Percentiles rank a stretch among this genome's conserved stretches.
Evolutionary conservation across 2,329 filamentous ascomycete genomes (phyloP).

Genomic region (Alternaria tenuissima): DNA sequence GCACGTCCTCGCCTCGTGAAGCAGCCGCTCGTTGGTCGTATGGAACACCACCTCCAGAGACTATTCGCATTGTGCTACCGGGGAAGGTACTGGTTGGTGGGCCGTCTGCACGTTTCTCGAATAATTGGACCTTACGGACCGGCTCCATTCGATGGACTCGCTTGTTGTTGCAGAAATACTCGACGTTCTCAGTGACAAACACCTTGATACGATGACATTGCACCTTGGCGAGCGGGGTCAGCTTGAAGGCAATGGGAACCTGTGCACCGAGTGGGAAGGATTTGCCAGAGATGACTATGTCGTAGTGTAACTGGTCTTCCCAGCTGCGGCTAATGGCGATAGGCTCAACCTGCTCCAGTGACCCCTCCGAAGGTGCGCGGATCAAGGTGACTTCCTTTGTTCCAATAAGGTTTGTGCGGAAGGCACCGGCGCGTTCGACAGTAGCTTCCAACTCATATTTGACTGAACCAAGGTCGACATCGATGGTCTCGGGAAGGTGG

Average conservation of each 20-base stretch:
- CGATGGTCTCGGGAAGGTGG: conserved; percentile 81
- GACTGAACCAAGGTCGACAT: conserved; percentile 84
- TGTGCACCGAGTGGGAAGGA: conserved; percentile 88
- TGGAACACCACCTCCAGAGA: conserved; percentile 81
- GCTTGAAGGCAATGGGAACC: conserved; percentile 92
- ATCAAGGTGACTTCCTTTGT: conserved; percentile 84
- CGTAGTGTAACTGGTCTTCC: conserved; percentile 95
- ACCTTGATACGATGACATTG: conserved; percentile 93
- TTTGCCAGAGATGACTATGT: conserved; percentile 95
- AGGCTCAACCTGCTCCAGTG: conserved; percentile 88
- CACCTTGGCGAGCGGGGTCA: conserved; percentile 91
- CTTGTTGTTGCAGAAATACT: conserved; percentile 88
- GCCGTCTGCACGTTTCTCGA: conserved; percentile 87
- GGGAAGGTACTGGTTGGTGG: conserved; percentile 76
- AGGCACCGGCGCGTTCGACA: conserved; percentile 86
- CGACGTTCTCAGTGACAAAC: conserved; percentile 86
- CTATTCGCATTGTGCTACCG: conserved; percentile 77
- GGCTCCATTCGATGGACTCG: conserved; percentile 85
- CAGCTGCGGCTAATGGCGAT: conserved; percentile 93
- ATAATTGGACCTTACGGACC: conserved; percentile 81
- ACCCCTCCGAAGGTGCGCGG: conserved; percentile 84
- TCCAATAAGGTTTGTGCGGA: conserved; percentile 86
- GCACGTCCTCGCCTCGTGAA: conserved; percentile 63
- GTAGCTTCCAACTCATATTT: conserved; percentile 87
- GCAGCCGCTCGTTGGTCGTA: conserved; percentile 67